Conservation (phyloP, 306 rosid genomes). For the Phaseolus lunatus region DNA sequence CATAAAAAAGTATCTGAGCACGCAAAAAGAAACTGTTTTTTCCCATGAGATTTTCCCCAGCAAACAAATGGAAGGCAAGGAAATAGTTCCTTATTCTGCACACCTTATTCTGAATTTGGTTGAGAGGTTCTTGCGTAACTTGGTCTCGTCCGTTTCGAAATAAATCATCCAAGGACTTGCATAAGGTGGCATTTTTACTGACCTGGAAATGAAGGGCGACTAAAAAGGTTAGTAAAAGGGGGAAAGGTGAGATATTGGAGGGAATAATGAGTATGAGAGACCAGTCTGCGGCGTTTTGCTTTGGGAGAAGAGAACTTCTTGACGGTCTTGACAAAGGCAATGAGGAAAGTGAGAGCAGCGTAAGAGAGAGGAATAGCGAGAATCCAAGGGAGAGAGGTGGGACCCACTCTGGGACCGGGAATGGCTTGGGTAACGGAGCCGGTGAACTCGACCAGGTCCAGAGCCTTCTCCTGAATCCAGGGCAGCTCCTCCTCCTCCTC, state of each 20-base stretch:
- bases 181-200: conserved; percentile 75
- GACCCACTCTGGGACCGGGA: conserved; percentile 93
- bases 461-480: conserved; percentile 94
- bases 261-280: conserved; percentile 22
- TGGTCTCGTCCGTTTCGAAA: conserved; percentile 69
- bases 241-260: background rate
- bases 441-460: conserved; percentile 91
- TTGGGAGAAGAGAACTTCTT: conserved; percentile 77
- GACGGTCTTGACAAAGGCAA: conserved; percentile 79
- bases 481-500: conserved; percentile 95
- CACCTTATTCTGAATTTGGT: conserved; percentile 72
- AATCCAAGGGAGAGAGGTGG: conserved; percentile 89
- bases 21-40: conserved; percentile 31
- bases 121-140: conserved; percentile 60
- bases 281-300: conserved; percentile 84
- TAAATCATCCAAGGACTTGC: conserved; percentile 70
- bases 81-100: conserved; percentile 36
- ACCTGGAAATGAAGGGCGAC: conserved; percentile 52
- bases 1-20: conserved; percentile 27
- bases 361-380: conserved; percentile 86
- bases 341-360: conserved; percentile 69
- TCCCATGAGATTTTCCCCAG: conserved; percentile 32
- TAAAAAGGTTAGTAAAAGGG: background rate
- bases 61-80: conserved; percentile 9
- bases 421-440: conserved; percentile 91